Evolutionary conservation across 2,329 filamentous ascomycete species (phyloP).

Genomic region (Diaporthe sp.): DNA sequence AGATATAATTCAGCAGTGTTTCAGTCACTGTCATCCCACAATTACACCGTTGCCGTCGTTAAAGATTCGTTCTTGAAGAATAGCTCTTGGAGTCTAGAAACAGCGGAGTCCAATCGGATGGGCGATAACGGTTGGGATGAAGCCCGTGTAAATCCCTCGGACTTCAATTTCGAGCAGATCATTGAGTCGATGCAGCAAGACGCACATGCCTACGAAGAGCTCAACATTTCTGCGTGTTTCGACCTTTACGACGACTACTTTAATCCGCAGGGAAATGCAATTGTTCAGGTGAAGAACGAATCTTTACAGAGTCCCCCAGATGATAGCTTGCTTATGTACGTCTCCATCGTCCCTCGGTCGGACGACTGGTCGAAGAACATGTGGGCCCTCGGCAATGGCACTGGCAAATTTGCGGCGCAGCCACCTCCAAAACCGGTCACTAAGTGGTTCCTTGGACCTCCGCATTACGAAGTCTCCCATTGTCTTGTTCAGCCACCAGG

Average conservation of each 20-base stretch:
- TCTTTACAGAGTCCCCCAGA: background rate
- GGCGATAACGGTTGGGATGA: background rate
- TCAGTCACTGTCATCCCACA: slow-evolving; percentile 30
- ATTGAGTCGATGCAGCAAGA: background rate
- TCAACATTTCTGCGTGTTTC: background rate
- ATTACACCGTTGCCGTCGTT: slow-evolving; percentile 29
- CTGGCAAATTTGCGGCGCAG: background rate
- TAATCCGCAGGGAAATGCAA: background rate
- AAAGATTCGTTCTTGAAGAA: background rate
- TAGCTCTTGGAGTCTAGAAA: background rate
- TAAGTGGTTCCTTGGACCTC: background rate
- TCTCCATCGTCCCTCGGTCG: background rate
- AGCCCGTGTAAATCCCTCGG: background rate
- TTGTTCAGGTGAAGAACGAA: background rate
- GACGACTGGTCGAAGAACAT: background rate
- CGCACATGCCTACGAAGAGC: background rate
- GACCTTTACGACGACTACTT: background rate
- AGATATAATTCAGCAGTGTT: slow-evolving; percentile 36
- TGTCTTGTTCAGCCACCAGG: background rate
- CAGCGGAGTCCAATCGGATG: background rate
- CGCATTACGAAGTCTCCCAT: background rate
- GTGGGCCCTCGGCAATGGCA: background rate
- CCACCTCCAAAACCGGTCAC: background rate
- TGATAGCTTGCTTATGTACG: background rate
- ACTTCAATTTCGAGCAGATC: background rate